phyloP scores from a whole-genome alignment of 257 asterid species.

The Euphrasia confusa region DNA sequence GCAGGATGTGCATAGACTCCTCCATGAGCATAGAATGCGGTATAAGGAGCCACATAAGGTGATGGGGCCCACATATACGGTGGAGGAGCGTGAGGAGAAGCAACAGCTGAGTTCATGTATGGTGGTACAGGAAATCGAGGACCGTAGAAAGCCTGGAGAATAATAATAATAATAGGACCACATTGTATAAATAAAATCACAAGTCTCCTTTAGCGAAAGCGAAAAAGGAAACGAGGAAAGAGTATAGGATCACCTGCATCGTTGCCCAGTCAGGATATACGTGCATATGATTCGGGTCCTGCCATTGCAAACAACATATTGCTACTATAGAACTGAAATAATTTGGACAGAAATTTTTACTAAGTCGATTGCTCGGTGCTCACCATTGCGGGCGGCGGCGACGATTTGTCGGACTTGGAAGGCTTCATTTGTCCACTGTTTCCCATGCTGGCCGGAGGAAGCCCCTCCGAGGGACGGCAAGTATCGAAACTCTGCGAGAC shows the following conservation, averaged over 20 bases:
- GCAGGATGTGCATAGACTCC: constrained; percentile 89
- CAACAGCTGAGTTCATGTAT: constrained; percentile 70
- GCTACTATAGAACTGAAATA: constrained; percentile 9
- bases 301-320: constrained; percentile 34
- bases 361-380: constrained; percentile 20
- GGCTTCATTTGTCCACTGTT: constrained; percentile 65
- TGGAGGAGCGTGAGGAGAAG: constrained; percentile 73
- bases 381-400: constrained; percentile 59
- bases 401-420: constrained; percentile 54
- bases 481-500: constrained; percentile 22
- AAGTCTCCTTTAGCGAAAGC: neutral
- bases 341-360: neutral
- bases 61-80: constrained; percentile 96
- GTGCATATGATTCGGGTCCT: constrained; percentile 75
- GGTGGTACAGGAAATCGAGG: constrained; percentile 93
- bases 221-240: neutral
- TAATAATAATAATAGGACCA: neutral
- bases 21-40: constrained; percentile 82
- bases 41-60: constrained; percentile 83
- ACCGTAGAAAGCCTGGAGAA: constrained; percentile 80
- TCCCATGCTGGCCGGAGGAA: constrained; percentile 48
- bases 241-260: constrained; percentile 62
- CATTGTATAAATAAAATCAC: neutral
- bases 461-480: constrained; percentile 16
- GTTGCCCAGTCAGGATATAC: constrained; percentile 95